Evolutionary conservation across 495 filamentous ascomycete species (phyloP).

Genomic region (Neurospora discreta): DNA sequence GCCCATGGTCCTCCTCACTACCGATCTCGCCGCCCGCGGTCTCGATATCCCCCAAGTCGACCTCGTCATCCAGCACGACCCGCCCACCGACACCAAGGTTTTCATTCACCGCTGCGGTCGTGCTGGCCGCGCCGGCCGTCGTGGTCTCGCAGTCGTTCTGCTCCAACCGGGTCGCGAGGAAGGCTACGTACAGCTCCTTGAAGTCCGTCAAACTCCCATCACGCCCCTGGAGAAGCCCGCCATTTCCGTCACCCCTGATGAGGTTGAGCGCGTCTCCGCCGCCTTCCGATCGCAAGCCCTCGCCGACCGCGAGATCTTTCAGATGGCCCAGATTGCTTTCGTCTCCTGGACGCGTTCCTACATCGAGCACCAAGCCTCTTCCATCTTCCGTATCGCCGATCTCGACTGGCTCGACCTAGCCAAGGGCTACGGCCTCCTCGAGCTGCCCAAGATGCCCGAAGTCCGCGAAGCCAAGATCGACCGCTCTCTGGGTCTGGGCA

Average conservation of each 20-base stretch:
- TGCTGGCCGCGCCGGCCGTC: slow-evolving; percentile 79
- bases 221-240: slow-evolving; percentile 41
- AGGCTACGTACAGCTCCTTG: slow-evolving; percentile 80
- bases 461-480: slow-evolving; percentile 57
- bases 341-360: slow-evolving; percentile 88
- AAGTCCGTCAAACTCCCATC: slow-evolving; percentile 82
- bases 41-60: slow-evolving; percentile 94
- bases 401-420: slow-evolving; percentile 77
- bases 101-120: slow-evolving; percentile 94
- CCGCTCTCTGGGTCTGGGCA: slow-evolving; percentile 67
- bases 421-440: slow-evolving; percentile 66
- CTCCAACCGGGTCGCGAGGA: slow-evolving; percentile 75
- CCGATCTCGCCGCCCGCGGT: slow-evolving; percentile 57
- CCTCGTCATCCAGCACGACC: slow-evolving; percentile 85
- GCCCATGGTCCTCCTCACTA: slow-evolving; percentile 71
- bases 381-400: slow-evolving; percentile 78
- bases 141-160: slow-evolving; percentile 74
- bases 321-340: slow-evolving; percentile 81
- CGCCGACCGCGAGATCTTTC: slow-evolving; percentile 70
- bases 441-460: slow-evolving; percentile 92
- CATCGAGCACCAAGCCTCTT: slow-evolving; percentile 78
- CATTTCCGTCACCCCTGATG: slow-evolving; percentile 40
- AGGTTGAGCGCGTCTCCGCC: slow-evolving; percentile 40
- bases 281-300: slow-evolving; percentile 50
- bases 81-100: slow-evolving; percentile 83